Evolutionary conservation across 331 rosid species (phyloP), one percentile per base, ranked within the genome.

Genomic region (Prunus yedoensis): DNA sequence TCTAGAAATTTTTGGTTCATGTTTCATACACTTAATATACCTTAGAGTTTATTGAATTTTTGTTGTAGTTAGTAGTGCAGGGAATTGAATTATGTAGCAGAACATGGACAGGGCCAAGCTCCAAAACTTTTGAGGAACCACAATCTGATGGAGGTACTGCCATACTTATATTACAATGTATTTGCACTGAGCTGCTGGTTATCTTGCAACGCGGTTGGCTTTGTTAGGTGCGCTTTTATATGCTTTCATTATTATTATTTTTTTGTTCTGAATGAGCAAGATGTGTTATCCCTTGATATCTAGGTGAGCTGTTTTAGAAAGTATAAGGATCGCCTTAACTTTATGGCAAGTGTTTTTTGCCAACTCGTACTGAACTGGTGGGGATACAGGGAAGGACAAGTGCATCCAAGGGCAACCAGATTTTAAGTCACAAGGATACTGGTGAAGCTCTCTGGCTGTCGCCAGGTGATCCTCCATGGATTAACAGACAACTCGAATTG

Each of bases 321-420:
- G 47, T 50, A 76, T 43, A 68, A 59, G 66, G 77, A 85, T 41
- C 86, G 79, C 74, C 86, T 88, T 73, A 74, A 87, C 81, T n/a
- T 82, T 90, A 78, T 89, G 97, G 98, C 98, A 94, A 82, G 82
- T 91, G 81, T 90, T 87, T 71, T 88, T 90, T 66, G 16, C 78
- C 80, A 85, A 75, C 77, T 96, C 97, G 28, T 17, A 72, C n/a
- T 80, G 98, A 88, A 70, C n/a, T 90, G 97, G 98, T 82, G 94
- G 94, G 97, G 88, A 86, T 38, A 58, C 50, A 86, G 94, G 85
- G 86, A 88, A 60, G n/a, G 17, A 8, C 71, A 94, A 91, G 80
- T 8, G 71, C 87, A 88, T 66, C 67, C 89, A 45, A 76, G n/a
- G 38, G 4, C 77, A 35, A 20, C 91, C 97, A 30, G 96, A 94